A percentile compares a stretch with the other conserved stretches of the same genome.
Conservation (phyloP, 305 asterid species). For the Plantago coronopus region DNA sequence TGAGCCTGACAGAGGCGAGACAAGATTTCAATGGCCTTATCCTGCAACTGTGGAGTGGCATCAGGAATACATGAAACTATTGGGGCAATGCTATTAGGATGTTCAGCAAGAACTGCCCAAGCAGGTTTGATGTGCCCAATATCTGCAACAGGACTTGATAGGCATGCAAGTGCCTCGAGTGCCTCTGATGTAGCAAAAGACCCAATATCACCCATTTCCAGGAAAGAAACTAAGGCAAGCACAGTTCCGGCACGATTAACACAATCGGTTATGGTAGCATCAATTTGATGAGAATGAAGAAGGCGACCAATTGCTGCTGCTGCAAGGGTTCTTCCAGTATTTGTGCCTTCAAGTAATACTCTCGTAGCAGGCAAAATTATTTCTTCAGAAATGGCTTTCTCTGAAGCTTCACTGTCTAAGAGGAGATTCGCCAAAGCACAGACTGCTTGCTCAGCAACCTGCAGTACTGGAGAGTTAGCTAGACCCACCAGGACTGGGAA, state of each 20-base stretch:
- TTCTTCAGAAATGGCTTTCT: constrained; percentile 71
- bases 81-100: constrained; percentile 71
- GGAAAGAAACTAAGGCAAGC: constrained; percentile 85
- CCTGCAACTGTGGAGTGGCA: constrained; percentile 74
- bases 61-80: constrained; percentile 84
- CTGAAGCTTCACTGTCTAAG: constrained; percentile 78
- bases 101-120: constrained; percentile 88
- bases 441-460: constrained; percentile 90
- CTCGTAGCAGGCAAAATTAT: constrained; percentile 78
- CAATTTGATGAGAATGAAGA: constrained; percentile 66
- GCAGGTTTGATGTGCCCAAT: constrained; percentile 72
- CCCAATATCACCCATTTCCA: constrained; percentile 65
- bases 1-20: constrained; percentile 76
- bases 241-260: constrained; percentile 86
- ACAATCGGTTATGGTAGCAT: constrained; percentile 60
- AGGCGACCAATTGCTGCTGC: constrained; percentile 94
- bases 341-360: constrained; percentile 78
- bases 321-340: constrained; percentile 71
- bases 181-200: constrained; percentile 79
- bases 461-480: constrained; percentile 66
- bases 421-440: constrained; percentile 97
- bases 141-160: constrained; percentile 60
- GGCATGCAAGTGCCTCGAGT: constrained; percentile 77
- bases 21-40: constrained; percentile 79
- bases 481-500: constrained; percentile 65